Evolutionary conservation across 192 early-diverging fungal species (phyloP).

Genomic region (Linnemannia exigua): DNA sequence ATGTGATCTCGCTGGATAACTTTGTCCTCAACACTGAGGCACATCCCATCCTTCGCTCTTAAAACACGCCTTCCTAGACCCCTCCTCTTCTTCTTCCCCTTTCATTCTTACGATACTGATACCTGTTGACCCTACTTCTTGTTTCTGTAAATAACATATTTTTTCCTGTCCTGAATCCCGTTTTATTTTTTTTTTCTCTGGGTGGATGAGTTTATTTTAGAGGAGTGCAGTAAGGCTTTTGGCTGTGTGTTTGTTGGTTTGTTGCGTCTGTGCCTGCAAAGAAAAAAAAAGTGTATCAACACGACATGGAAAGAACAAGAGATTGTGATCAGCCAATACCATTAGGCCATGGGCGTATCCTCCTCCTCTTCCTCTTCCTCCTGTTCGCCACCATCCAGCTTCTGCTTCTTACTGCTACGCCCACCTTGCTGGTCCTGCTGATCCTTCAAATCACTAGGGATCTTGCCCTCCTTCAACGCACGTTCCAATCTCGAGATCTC

Average conservation of each 20-base stretch:
- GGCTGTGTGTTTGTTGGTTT: not conserved
- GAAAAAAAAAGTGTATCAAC: not conserved
- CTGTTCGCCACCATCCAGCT: slow-evolving; percentile 5
- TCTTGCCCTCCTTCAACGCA: slow-evolving; percentile 70
- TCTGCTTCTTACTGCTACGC: slow-evolving; percentile 35
- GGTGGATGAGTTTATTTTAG: not conserved
- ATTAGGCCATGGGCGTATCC: slow-evolving; percentile 22
- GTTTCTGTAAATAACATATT: not conserved
- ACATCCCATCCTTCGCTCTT: slow-evolving; percentile 77
- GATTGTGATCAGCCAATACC: not conserved
- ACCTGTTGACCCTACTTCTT: not conserved
- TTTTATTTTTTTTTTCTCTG: not conserved
- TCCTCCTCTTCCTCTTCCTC: slow-evolving; percentile 24
- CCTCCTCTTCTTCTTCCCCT: not conserved
- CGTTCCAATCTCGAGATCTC: slow-evolving; percentile 82
- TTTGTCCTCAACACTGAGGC: slow-evolving; percentile 98
- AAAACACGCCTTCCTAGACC: not conserved
- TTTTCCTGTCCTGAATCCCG: not conserved
- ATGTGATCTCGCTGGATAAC: slow-evolving; percentile 78
- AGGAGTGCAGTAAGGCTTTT: not conserved
- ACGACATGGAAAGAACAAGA: not conserved
- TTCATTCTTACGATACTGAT: not conserved
- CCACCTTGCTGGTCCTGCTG: slow-evolving; percentile 23
- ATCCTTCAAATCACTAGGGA: slow-evolving; percentile 57
- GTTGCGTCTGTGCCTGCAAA: slow-evolving; percentile 5